phyloP scores from a whole-genome alignment of 257 asterid genomes.

The Rauvolfia tetraphylla region DNA sequence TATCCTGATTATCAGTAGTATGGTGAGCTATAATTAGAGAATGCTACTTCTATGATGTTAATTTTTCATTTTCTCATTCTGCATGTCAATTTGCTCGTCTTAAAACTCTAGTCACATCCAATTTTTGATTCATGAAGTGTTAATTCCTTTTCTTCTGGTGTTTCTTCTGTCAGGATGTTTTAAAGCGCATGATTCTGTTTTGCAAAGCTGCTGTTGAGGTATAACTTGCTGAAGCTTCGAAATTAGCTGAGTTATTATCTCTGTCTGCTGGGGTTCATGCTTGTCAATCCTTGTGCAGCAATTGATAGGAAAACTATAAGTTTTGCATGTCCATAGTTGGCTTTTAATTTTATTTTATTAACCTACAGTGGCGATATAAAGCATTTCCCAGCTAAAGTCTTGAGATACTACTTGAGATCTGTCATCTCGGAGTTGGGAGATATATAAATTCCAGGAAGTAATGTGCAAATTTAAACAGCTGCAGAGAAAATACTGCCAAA shows the following conservation, averaged over 20 bases:
- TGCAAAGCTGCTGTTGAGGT: slow-evolving; percentile 99
- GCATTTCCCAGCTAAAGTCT: background rate
- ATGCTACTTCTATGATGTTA: background rate
- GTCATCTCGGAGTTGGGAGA: background rate
- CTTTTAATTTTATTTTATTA: background rate
- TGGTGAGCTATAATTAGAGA: background rate
- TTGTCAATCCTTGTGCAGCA: background rate
- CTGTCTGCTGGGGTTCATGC: background rate
- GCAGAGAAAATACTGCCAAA: background rate
- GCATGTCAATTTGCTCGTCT: background rate
- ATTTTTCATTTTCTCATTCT: background rate
- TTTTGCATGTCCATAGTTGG: background rate
- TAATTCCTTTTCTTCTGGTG: slow-evolving; percentile 13
- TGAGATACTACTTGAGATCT: background rate
- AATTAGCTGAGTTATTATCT: background rate
- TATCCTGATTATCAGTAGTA: background rate
- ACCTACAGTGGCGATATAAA: background rate
- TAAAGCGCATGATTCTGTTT: slow-evolving; percentile 86
- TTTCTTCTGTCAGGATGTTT: slow-evolving; percentile 67
- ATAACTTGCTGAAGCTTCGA: slow-evolving; percentile 14
- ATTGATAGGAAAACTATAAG: background rate
- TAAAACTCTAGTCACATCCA: slow-evolving; percentile 6
- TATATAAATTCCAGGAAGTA: background rate
- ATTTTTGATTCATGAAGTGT: background rate
- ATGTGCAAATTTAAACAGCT: background rate